Evolutionary conservation across 371 early-diverging fungal genomes (phyloP), one percentile per base, ranked within the genome.

Genomic region (Zychaea mexicana): DNA sequence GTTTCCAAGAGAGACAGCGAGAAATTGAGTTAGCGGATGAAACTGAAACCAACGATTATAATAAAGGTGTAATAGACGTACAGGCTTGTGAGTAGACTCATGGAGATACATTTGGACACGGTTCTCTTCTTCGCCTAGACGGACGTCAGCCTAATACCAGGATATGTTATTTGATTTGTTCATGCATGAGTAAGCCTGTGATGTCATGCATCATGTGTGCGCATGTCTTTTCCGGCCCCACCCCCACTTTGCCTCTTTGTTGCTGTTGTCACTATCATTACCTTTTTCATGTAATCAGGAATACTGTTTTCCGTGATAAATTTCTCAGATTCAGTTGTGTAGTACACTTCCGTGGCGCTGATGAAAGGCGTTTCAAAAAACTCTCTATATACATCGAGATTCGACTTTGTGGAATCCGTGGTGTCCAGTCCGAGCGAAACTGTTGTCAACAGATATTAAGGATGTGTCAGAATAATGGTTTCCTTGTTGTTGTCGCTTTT

Each of bases 211-310:
- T 33, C 33, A 33, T 33, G 12, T 33, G n/a, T n/a, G n/a, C n/a
- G n/a, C n/a, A n/a, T n/a, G n/a, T n/a, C n/a, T n/a, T n/a, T n/a
- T n/a, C n/a, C n/a, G n/a, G n/a, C n/a, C n/a, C 13, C 10, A 17
- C 39, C 39, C 17, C 39, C 12, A 39, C 12, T 12, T 39, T 17
- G 9, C 39, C 17, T 39, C 26, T 17, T 6, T n/a, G 15, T 33
- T n/a, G 21, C 19, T 10, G 45, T 10, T 15, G 19, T 27, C 28
- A 12, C 58, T 56, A 46, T 2, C 57, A n/a, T 24, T 57, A 84
- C 86, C 86, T 94, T 93, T 68, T 92, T 91, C 94, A 98, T 93
- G 74, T 98, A 98, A 52, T 96, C 96, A 26, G 93, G 87, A 33
- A 96, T 86, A 54, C 91, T 86, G 76, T 95, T 93, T 62, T 93